Base-by-base conservation (phyloP, 805 yeast genomes). In the Yamadazyma kitorensis region DNA sequence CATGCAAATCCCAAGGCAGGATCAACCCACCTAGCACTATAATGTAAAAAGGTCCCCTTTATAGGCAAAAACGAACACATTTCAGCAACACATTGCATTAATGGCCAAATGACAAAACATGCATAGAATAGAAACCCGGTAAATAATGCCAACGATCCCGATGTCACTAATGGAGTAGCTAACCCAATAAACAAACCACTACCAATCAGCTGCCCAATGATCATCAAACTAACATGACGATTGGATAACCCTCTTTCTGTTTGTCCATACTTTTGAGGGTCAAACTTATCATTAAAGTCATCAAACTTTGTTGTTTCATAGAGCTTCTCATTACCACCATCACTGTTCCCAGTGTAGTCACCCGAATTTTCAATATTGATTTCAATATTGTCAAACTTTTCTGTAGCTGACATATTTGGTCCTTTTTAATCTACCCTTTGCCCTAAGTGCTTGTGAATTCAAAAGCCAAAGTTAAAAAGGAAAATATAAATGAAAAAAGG, bases 61-160 rank as follows among this genome's bases (percentile, higher is more conserved):
- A 59, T 56, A 4, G 68, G 68, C 27, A 61, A 46, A 28, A 43
- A 61, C 3, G 62, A 48, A 37, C 65, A 56, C 67, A 61, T 61
- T 40, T 61, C 67, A 6, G 61, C 68, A 17, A 57, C 61, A 7
- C 55, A 52, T 48, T 54, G 55, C 65, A 57, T 61, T 45, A 59
- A 52, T 1, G 64, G 61, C 59, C 61, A 59, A 26, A 58, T 51
- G 36, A 52, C 53, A 25, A 59, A 48, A 33, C 45, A 39, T 6
- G 65, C 57, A 52, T 51, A 61, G 14, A 50, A 33, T 9, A 58
- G 21, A 38, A 59, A 60, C 3, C 61, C 66, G 4, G 59, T 32
- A 29, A 61, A 57, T 15, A 62, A 49, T n/a, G 64, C 49, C 10
- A 61, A 51, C 10, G 65, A 55, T 10, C 68, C 68, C 4, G 59